phyloP scores from a whole-genome alignment of 257 asterid species.

The Petunia axillaris region DNA sequence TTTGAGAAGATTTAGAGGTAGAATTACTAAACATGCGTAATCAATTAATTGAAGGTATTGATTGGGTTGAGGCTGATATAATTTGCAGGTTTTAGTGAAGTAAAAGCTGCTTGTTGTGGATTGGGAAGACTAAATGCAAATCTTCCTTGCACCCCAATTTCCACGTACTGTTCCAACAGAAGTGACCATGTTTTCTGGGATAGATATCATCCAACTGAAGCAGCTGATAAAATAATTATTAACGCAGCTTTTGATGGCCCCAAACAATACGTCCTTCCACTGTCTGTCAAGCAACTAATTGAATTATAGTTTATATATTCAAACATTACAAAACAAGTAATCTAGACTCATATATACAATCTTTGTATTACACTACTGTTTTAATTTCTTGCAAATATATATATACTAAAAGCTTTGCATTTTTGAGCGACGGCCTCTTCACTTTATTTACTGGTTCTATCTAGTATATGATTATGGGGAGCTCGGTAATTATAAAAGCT shows the following conservation, averaged over 20 bases:
- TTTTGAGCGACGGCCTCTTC: neutral
- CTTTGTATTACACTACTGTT: neutral
- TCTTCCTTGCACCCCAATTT: slow-evolving; percentile 68
- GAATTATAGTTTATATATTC: slow-evolving; percentile 26
- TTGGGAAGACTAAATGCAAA: slow-evolving; percentile 65
- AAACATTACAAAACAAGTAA: neutral
- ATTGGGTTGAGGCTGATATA: neutral
- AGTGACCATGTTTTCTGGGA: slow-evolving; percentile 74
- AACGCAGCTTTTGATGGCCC: slow-evolving; percentile 41
- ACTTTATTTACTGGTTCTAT: neutral
- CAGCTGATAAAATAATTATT: slow-evolving; percentile 51
- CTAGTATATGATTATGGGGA: neutral
- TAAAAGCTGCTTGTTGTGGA: slow-evolving; percentile 81
- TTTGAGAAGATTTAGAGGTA: neutral
- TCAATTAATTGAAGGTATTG: neutral
- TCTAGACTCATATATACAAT: neutral
- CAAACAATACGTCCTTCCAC: slow-evolving; percentile 44
- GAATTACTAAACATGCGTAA: neutral
- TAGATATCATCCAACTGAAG: slow-evolving; percentile 77
- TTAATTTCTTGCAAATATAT: neutral
- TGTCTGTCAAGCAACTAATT: slow-evolving; percentile 57
- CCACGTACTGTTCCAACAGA: slow-evolving; percentile 58
- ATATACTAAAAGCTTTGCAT: neutral
- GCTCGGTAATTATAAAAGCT: neutral
- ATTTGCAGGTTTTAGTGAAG: slow-evolving; percentile 60